Base-by-base conservation (phyloP, 768 basidiomycete genomes). In the Naganishia kalamii region DNA sequence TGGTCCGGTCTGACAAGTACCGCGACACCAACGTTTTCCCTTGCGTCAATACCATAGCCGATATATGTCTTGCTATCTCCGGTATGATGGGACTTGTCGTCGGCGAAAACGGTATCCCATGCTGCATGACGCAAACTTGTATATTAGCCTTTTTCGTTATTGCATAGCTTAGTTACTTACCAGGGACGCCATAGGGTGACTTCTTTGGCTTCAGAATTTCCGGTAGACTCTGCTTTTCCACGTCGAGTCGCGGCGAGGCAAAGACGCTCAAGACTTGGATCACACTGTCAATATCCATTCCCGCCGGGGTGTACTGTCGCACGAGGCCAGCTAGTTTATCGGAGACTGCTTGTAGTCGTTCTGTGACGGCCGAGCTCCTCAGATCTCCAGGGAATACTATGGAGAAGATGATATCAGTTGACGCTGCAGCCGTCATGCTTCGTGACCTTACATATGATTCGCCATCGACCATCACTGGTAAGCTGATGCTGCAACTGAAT, bases 401-500 rank as follows among this genome's bases (percentile, higher is more conserved):
- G 46, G 29, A 29, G 32, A 11, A 7, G 17, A 32, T 10, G 37
- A 10, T 15, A 32, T 2, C 21, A 19, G 23, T 40, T 29, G 30
- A 23, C 15, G 37, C 40, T 37, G 19, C 29, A 61, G n/a, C 21
- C 3, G 13, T 23, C 33, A 41, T 4, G 2, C 13, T 37, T 17
- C 43, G 25, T 29, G 23, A 27, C 49, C 62, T 63, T 43, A 63
- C 62, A 33, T 29, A 63, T 63, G 29, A 63, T 40, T 11, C 62
- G 62, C 62, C 62, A 63, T 10, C 54, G 54, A 23, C 54, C 54
- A n/a, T 57, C 54, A 33, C 54, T 57, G 37, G 40, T 81, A 10
- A 85, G 67, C 13, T 84, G 71, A 60, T 85, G 83, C 62, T 85
- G 85, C 19, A 87, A 74, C 64, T 86, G 82, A 46, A 79, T 76